Evolutionary conservation across 306 rosid genomes (phyloP).

Genomic region (Cucurbita ficifolia): DNA sequence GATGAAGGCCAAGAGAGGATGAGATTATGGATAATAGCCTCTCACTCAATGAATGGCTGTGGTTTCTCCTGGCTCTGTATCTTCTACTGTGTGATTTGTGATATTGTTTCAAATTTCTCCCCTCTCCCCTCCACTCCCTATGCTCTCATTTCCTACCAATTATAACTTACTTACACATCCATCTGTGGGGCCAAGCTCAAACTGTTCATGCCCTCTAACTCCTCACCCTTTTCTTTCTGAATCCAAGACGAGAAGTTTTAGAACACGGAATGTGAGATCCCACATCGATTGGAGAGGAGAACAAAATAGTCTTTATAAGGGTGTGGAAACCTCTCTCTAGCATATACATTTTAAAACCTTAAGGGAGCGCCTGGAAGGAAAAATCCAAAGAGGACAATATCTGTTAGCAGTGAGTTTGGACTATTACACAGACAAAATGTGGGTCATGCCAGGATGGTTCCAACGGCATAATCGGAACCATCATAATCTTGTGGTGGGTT

Average conservation of each 20-base stretch:
- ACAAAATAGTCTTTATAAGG: no score
- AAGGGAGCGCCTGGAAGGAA: no score
- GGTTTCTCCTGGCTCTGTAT: not conserved
- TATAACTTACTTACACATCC: not conserved
- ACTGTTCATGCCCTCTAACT: not conserved
- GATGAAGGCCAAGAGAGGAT: constrained; percentile 24
- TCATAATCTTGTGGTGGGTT: not conserved
- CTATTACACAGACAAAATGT: not conserved
- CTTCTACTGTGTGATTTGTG: not conserved
- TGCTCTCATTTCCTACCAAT: not conserved
- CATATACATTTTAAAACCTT: no score
- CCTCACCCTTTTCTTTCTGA: not conserved
- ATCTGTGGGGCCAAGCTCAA: not conserved
- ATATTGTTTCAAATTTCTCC: not conserved
- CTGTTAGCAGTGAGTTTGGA: no score
- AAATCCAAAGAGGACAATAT: no score
- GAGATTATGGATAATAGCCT: constrained; percentile 53
- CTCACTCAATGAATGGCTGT: constrained; percentile 35
- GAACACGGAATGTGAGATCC: no score
- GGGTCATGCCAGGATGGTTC: not conserved
- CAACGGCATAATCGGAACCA: not conserved
- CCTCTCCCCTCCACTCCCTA: not conserved
- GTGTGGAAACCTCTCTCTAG: no score
- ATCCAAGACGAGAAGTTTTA: no score
- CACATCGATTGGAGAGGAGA: no score